Base-by-base conservation (phyloP, 139 green algal genomes). In the Edaphochlamys debaryana region DNA sequence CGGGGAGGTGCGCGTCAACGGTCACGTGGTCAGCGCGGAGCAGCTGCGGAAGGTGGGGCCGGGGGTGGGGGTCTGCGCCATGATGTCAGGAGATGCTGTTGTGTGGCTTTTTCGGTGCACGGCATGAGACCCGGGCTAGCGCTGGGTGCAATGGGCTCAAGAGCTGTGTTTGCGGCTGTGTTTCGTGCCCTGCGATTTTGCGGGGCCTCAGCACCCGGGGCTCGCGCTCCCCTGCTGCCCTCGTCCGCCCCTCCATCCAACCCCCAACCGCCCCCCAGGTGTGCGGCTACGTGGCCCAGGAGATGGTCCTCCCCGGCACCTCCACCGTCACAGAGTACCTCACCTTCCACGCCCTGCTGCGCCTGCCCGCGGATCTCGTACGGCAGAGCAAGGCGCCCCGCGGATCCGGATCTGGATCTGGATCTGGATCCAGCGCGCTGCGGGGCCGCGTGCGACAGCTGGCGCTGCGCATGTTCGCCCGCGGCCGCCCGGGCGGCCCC, bases 311-410 rank as follows among this genome's bases (percentile, higher is more conserved):
- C 37, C 92, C 90, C 19, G 93, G 89, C 58, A 94, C 89, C 17
- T 93, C 90, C 58, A 94, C 93, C 9, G 93, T 96, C 30, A 60
- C 36, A 52, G 94, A 96, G 86, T 94, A 95, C 90, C 90, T 96
- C n/a, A 76, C 89, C 42, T 95, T 95, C 86, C 91, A 95, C 63
- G 93, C 93, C 8, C 67, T 79, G 38, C 90, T 96, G 74, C 87
- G 93, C 29, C 71, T 96, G 80, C 88, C 88, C 54, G 27, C 22
- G 56, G 23, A 6, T 2, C 22, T 63, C 6, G 56, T 63, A 2
- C 56, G 34, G n/a, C n/a, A n/a, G n/a, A n/a, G n/a, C n/a, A n/a
- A n/a, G n/a, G n/a, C n/a, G n/a, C n/a, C n/a, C n/a, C n/a, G n/a
- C n/a, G n/a, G 36, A 48, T 41, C 67, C 76, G 62, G 29, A 17